A percentile compares a stretch with the other conserved stretches of the same genome.
Conservation (phyloP, 768 basidiomycete genomes). For the Naematelia encephala region DNA sequence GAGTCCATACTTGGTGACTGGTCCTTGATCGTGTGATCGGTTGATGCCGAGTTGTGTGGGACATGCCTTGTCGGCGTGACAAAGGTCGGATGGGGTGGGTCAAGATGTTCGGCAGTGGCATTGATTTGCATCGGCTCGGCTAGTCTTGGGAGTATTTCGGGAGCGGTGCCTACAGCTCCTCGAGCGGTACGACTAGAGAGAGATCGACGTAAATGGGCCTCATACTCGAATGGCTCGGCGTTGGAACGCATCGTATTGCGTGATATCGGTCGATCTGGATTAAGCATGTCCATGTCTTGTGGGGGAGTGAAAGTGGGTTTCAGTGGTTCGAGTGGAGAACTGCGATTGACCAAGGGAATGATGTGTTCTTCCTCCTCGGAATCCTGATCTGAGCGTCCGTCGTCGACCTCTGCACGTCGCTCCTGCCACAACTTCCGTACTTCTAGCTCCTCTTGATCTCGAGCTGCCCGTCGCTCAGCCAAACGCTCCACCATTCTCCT, state of each 20-base stretch:
- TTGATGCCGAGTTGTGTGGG: conserved; percentile 26
- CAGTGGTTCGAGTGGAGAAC: conserved; percentile 14
- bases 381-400: conserved; percentile 12
- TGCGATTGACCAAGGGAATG: conserved; percentile 9
- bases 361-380: conserved; percentile 3
- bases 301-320: not conserved
- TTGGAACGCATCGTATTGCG: conserved; percentile 34
- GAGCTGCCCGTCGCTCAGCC: conserved; percentile 38
- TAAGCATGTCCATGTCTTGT: conserved; percentile 11
- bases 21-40: conserved; percentile 12
- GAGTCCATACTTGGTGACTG: conserved; percentile 30
- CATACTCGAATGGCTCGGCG: conserved; percentile 47
- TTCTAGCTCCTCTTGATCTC: conserved; percentile 39
- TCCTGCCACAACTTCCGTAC: conserved; percentile 33
- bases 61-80: conserved; percentile 26
- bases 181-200: conserved; percentile 37
- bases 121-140: conserved; percentile 3
- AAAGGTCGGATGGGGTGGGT: conserved; percentile 21
- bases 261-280: conserved; percentile 34
- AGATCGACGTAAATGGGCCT: conserved; percentile 40
- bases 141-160: conserved; percentile 6
- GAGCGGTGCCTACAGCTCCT: conserved; percentile 12
- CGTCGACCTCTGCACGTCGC: conserved; percentile 13
- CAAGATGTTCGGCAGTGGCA: conserved; percentile 4
- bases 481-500: conserved; percentile 50